phyloP scores from a whole-genome alignment of 495 filamentous ascomycete genomes.

The Amniculicola lignicola region DNA sequence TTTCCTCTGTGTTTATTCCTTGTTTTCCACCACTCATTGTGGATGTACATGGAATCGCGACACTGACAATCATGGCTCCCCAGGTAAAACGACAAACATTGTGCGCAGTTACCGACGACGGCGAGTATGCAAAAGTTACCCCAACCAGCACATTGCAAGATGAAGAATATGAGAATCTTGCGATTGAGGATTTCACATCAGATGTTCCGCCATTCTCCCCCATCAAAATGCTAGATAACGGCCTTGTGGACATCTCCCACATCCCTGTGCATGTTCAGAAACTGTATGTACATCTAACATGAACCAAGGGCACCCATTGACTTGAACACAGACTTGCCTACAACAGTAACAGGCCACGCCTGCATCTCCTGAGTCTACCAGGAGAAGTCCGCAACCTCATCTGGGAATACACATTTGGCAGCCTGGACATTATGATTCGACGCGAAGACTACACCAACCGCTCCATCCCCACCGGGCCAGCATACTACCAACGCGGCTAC shows the following conservation, averaged over 20 bases:
- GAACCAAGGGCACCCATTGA: background rate
- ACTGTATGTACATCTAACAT: background rate
- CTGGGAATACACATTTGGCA: background rate
- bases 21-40: no score
- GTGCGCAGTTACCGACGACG: no score
- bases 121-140: no score
- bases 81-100: no score
- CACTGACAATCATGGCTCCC: no score
- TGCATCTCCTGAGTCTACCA: background rate
- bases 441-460: background rate
- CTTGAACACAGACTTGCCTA: background rate
- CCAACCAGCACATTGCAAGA: no score
- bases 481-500: background rate
- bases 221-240: no score
- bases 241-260: background rate
- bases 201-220: no score
- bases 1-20: no score
- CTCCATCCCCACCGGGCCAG: background rate
- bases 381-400: background rate
- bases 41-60: no score
- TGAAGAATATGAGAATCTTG: no score
- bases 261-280: background rate
- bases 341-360: background rate
- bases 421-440: background rate
- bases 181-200: no score